Evolutionary conservation across 2,329 filamentous ascomycete species (phyloP).

Genomic region (Beauveria sp.): DNA sequence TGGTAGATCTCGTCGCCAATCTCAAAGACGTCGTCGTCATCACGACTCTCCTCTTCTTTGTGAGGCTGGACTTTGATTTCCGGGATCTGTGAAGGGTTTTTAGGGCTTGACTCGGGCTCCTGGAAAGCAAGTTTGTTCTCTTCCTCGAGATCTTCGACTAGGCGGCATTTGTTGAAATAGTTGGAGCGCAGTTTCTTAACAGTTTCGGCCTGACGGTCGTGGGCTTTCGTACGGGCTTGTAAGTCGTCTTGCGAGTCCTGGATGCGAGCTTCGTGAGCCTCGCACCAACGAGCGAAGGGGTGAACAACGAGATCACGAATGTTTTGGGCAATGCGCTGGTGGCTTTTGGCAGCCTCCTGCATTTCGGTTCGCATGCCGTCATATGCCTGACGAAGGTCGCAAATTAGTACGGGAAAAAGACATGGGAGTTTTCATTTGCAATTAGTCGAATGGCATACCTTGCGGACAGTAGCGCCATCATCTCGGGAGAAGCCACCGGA

Average conservation of each 20-base stretch:
- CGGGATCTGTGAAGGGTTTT: conserved; percentile 53
- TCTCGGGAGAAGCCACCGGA: conserved; percentile 79
- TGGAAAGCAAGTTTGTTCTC: conserved; percentile 98
- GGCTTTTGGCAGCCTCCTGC: conserved; percentile 80
- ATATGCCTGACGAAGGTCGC: conserved; percentile 58
- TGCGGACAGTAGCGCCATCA: conserved; percentile 91
- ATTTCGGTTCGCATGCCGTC: conserved; percentile 90
- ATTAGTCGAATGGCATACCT: conserved; percentile 49
- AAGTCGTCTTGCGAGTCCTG: conserved; percentile 94
- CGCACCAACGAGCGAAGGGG: conserved; percentile 93
- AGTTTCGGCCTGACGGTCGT: conserved; percentile 82
- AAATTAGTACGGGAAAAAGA: conserved; percentile 13
- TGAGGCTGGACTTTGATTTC: conserved; percentile 82
- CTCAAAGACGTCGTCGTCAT: conserved; percentile 81
- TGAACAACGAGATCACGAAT: conserved; percentile 93
- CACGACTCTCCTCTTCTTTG: conserved; percentile 51
- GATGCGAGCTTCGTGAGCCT: conserved; percentile 83
- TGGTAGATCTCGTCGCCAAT: conserved; percentile 84
- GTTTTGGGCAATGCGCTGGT: conserved; percentile 92
- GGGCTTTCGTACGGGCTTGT: conserved; percentile 80
- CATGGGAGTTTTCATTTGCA: too few species aligned
- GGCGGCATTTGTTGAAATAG: conserved; percentile 97
- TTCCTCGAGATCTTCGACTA: conserved; percentile 94
- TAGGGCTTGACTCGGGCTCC: conserved; percentile 66
- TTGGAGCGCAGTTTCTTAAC: conserved; percentile 91